phyloP scores from a whole-genome alignment of 1,139 yeast genomes.

The Debaryomyces sp. region DNA sequence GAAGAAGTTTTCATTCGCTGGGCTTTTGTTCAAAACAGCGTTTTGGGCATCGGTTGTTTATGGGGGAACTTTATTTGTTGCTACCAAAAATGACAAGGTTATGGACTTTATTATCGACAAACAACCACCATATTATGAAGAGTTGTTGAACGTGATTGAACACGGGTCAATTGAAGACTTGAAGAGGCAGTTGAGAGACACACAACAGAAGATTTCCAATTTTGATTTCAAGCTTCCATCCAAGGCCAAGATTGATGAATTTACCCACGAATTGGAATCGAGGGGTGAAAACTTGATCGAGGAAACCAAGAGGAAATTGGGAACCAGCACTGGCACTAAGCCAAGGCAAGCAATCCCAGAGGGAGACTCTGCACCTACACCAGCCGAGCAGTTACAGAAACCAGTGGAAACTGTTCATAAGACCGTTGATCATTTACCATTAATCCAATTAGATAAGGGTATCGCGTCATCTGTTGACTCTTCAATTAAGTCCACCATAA shows the following conservation, averaged over 20 bases:
- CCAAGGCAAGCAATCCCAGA: conserved; percentile 15
- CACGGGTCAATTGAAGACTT: conserved; percentile 41
- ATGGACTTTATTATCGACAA: conserved; percentile 51
- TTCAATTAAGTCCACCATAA: conserved; percentile 48
- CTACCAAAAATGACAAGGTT: conserved; percentile 49
- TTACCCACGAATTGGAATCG: conserved; percentile 36
- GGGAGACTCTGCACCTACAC: conserved; percentile 29
- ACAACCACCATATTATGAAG: conserved; percentile 49
- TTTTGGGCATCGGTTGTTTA: conserved; percentile 34
- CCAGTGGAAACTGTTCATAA: conserved; percentile 44
- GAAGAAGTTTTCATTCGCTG: conserved; percentile 36
- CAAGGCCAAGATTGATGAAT: conserved; percentile 34
- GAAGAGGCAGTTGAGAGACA: conserved; percentile 21
- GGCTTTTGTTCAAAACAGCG: conserved; percentile 36
- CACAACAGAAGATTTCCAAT: conserved; percentile 23
- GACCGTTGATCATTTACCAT: conserved; percentile 38
- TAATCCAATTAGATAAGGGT: conserved; percentile 30
- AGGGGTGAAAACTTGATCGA: conserved; percentile 40
- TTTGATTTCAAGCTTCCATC: conserved; percentile 32
- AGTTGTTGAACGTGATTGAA: conserved; percentile 43
- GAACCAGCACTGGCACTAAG: conserved; percentile 18
- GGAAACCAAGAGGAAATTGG: conserved; percentile 39
- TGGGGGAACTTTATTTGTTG: conserved; percentile 44
- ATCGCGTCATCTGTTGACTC: conserved; percentile 39
- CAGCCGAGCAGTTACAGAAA: conserved; percentile 50